Evolutionary conservation across 208 protist species (phyloP), one percentile per base, ranked within the genome.

Genomic region (Crithidia mellificae): DNA sequence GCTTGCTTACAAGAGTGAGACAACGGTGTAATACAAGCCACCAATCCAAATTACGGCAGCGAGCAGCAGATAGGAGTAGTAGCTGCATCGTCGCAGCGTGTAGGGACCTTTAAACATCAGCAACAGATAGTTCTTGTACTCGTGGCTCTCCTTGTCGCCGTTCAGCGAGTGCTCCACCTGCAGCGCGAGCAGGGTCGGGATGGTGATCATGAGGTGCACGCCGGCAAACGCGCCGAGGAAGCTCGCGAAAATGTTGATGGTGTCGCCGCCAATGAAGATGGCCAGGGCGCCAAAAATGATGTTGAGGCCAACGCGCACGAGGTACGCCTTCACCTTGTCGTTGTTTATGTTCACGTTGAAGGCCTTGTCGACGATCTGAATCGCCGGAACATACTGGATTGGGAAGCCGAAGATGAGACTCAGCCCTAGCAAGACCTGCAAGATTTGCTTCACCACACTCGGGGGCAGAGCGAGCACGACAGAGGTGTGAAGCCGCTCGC

Each of bases 311-410:
- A 83, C 44, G 12, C 84, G 83, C 77, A 94, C 41, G 27, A 77
- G 34, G 19, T 75, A 77, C 29, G 72, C 77, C 44, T 81, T 81
- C 27, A 22, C 51, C 49, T 47, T 49, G 55, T 74, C 62, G 15
- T 54, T 53, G 29, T 67, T 46, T 24, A 84, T 61, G 43, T 58
- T 76, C 8, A 90, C 78, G 25, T 71, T 36, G 22, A 91, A 61
- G 9, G 84, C 71, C 63, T 79, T 85, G 58, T 91, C 88, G 12
- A 91, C 71, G 24, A 94, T 72, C 59, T 94, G 85, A 57, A 94
- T 94, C 8, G 88, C 88, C n/a, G 88, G 88, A 2, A 90, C 73
- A 68, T 81, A 94, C 69, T 92, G 85, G 49, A 94, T 84, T 15
- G 88, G 88, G 58, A 88, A 92, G 30, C 85, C 77, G 32, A 94